Conservation (phyloP, 139 green algal species). For the Chlorella sp. region DNA sequence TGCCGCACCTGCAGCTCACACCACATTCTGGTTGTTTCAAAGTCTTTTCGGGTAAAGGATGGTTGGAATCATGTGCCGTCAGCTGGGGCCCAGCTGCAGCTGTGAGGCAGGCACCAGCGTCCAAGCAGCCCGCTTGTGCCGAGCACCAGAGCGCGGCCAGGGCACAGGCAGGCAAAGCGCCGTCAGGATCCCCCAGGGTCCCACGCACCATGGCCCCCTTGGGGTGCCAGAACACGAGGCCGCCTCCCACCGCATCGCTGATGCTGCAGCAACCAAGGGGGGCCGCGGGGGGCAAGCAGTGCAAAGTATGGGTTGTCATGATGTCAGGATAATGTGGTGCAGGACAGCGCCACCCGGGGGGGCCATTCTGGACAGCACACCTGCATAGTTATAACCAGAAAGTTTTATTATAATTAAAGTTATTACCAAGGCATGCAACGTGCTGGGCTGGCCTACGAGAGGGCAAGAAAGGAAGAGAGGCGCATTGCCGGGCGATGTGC, state of each 20-base stretch:
- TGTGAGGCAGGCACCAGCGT: neutral
- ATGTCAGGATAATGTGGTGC: no score
- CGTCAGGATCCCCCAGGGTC: no score
- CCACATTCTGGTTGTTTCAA: neutral
- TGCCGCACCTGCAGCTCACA: constrained; percentile 71
- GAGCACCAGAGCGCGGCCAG: no score
- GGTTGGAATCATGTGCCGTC: no score
- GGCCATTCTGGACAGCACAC: neutral
- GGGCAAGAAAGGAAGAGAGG: no score
- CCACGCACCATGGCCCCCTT: constrained; percentile 65
- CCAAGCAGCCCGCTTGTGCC: neutral
- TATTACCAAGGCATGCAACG: neutral
- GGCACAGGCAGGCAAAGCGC: neutral
- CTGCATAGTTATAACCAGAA: neutral
- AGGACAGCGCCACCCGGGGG: no score
- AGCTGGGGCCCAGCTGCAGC: no score
- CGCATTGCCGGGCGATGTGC: no score
- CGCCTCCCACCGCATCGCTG: constrained; percentile 74
- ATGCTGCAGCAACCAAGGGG: constrained; percentile 53
- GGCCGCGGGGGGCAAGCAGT: neutral
- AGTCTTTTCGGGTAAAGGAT: neutral
- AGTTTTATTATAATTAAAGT: no score
- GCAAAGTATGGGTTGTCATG: neutral
- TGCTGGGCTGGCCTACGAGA: neutral
- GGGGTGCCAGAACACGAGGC: constrained; percentile 98